Conservation (phyloP, 2,329 filamentous ascomycete genomes). For the Salinomyces thailandicus region DNA sequence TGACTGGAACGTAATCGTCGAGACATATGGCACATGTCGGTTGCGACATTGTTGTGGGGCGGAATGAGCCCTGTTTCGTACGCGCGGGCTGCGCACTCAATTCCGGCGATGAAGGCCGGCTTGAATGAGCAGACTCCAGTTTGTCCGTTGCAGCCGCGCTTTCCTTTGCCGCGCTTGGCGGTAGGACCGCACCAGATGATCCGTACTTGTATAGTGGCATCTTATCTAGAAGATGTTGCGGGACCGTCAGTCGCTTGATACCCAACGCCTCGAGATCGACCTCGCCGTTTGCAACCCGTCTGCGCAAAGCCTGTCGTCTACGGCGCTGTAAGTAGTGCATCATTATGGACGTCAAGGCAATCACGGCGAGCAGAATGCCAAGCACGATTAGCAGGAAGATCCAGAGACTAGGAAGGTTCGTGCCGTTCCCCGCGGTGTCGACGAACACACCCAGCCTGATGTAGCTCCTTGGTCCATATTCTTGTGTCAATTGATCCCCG, state of each 20-base stretch:
- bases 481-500: conserved; percentile 28
- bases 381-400: conserved; percentile 61
- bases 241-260: conserved; percentile 71
- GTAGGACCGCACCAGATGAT: conserved; percentile 7
- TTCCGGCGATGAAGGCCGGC: conserved; percentile 8
- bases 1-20: conserved; percentile 54
- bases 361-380: conserved; percentile 57
- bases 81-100: conserved; percentile 6
- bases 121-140: conserved; percentile 2
- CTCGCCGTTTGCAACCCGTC: conserved; percentile 64
- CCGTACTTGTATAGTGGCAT: conserved; percentile 71
- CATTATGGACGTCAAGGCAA: conserved; percentile 54
- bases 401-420: conserved; percentile 62
- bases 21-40: conserved; percentile 84
- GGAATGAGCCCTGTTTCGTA: conserved; percentile 11
- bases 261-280: conserved; percentile 79
- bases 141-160: conserved; percentile 1
- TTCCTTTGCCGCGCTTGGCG: neutral
- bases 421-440: conserved; percentile 25
- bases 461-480: conserved; percentile 33
- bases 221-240: conserved; percentile 56
- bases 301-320: conserved; percentile 56
- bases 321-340: conserved; percentile 72
- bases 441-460: conserved; percentile 44
- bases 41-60: conserved; percentile 49